A percentile compares a stretch with the other conserved stretches of the same genome.
These are phyloP conservation scores for Fusarium albidum DNA, from an alignment of 2,329 filamentous ascomycete species.

Conservation along the genomic window DNA sequence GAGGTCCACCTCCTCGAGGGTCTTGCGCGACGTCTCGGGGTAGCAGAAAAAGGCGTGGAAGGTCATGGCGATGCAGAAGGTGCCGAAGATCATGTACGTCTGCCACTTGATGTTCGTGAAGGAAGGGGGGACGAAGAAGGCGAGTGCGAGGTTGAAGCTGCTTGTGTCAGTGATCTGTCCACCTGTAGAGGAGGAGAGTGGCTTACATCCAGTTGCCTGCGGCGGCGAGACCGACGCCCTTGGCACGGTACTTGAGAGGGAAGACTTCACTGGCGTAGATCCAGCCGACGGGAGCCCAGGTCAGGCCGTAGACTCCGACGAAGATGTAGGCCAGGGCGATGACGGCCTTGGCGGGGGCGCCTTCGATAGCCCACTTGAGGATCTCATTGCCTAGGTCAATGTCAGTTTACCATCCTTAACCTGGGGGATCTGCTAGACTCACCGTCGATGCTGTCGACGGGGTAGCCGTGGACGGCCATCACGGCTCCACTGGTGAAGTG, in stretches of 20 bases:
- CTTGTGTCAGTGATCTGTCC: not conserved
- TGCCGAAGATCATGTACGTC: constrained; percentile 56
- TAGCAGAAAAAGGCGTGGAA: constrained; percentile 61
- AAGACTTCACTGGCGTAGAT: constrained; percentile 68
- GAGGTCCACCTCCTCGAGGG: constrained; percentile 35
- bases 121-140: constrained; percentile 49
- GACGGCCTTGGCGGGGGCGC: constrained; percentile 56
- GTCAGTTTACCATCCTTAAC: constrained; percentile 1
- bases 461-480: constrained; percentile 58
- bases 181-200: constrained; percentile 4
- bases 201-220: constrained; percentile 52
- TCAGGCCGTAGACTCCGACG: constrained; percentile 48
- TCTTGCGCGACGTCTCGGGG: constrained; percentile 58
- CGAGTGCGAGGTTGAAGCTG: constrained; percentile 51
- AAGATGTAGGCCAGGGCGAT: constrained; percentile 61
- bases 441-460: constrained; percentile 52
- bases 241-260: constrained; percentile 58
- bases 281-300: constrained; percentile 60
- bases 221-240: constrained; percentile 61
- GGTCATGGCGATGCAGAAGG: constrained; percentile 53
- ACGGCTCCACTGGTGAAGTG: constrained; percentile 58
- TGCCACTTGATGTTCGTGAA: constrained; percentile 56
- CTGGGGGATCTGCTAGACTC: not conserved
- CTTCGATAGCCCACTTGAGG: constrained; percentile 55
- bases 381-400: constrained; percentile 50